These are phyloP conservation scores for Vicia faba DNA, from an alignment of 306 rosid species.

Conservation along the genomic window DNA sequence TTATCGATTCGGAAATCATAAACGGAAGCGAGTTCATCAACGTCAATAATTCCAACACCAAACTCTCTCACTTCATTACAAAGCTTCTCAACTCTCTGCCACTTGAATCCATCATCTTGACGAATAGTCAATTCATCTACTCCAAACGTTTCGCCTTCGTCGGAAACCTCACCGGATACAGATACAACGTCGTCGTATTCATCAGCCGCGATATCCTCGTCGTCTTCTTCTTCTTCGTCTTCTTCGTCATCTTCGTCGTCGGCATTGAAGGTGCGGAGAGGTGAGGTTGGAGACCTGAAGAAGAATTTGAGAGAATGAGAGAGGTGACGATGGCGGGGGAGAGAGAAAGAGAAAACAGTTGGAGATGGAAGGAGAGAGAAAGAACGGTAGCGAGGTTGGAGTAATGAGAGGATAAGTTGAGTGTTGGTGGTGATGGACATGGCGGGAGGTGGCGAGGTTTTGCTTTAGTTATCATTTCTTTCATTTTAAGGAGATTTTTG, in stretches of 20 bases:
- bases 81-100: slow-evolving; percentile 92
- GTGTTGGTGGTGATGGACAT: slow-evolving; percentile 62
- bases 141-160: slow-evolving; percentile 44
- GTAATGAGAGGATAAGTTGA: slow-evolving; percentile 41
- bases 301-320: slow-evolving; percentile 43
- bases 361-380: slow-evolving; percentile 32
- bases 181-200: slow-evolving; percentile 67
- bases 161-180: slow-evolving; percentile 48
- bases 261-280: slow-evolving; percentile 44
- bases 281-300: slow-evolving; percentile 53
- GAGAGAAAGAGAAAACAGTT: slow-evolving; percentile 31
- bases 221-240: slow-evolving; percentile 55
- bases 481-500: background rate
- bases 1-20: slow-evolving; percentile 89
- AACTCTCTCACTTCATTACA: slow-evolving; percentile 68
- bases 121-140: slow-evolving; percentile 28
- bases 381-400: slow-evolving; percentile 27
- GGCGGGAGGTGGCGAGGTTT: slow-evolving; percentile 71
- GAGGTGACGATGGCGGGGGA: slow-evolving; percentile 32
- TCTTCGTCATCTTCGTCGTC: slow-evolving; percentile 58
- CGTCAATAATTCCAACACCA: slow-evolving; percentile 75
- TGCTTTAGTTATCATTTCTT: slow-evolving; percentile 9
- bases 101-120: slow-evolving; percentile 62
- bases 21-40: slow-evolving; percentile 72
- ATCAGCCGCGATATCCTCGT: slow-evolving; percentile 62